Conservation (phyloP, 2,329 filamentous ascomycete genomes). For the Cryphonectria carpinicola region DNA sequence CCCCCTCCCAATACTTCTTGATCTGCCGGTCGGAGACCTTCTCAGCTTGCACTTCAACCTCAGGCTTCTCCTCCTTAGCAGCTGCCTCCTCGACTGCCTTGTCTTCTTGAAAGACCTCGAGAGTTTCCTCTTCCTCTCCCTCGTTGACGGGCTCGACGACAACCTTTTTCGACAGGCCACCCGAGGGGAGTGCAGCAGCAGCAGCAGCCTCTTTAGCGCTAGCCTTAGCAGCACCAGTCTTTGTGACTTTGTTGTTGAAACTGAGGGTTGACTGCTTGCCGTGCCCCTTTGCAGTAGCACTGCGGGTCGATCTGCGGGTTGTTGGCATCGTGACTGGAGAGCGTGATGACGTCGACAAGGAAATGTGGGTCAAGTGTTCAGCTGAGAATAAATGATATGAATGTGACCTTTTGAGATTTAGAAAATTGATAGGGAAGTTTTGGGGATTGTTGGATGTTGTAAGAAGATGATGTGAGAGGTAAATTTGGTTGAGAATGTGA, state of each 20-base stretch:
- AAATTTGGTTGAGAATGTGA: background rate
- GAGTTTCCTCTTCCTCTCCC: conserved; percentile 35
- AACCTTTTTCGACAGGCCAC: conserved; percentile 32
- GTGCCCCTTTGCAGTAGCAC: conserved; percentile 41
- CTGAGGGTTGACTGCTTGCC: conserved; percentile 60
- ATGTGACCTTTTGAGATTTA: background rate
- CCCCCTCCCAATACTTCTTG: conserved; percentile 73
- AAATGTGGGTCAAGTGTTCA: conserved; percentile 8
- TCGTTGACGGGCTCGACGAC: conserved; percentile 31
- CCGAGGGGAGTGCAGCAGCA: conserved; percentile 28
- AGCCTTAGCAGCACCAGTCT: conserved; percentile 53
- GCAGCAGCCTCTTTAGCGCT: conserved; percentile 41
- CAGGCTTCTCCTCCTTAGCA: conserved; percentile 47
- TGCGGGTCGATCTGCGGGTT: conserved; percentile 53
- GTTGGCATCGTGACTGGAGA: conserved; percentile 47
- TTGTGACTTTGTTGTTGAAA: conserved; percentile 62
- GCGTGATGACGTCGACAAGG: conserved; percentile 28
- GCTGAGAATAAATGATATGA: background rate
- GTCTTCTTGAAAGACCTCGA: background rate
- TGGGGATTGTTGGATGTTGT: background rate
- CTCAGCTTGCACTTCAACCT: conserved; percentile 61
- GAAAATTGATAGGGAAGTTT: background rate
- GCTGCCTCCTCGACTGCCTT: conserved; percentile 31
- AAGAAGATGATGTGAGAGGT: background rate
- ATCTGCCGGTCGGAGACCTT: conserved; percentile 71